These are phyloP conservation scores for Xylaria digitata DNA, from an alignment of 2,329 filamentous ascomycete species.

Conservation along the genomic window DNA sequence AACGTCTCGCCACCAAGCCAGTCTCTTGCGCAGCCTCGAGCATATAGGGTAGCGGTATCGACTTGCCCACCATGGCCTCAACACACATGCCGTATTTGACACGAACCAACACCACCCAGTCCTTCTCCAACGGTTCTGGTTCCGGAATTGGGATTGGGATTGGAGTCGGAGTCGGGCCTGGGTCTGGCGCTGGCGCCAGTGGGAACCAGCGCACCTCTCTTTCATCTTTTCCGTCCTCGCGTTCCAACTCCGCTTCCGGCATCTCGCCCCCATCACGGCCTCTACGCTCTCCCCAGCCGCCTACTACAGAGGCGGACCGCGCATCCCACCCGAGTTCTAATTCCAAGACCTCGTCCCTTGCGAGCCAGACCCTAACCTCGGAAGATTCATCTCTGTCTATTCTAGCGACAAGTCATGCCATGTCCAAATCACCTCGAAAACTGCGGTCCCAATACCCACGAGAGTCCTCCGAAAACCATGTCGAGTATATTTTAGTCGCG, in stretches of 20 bases:
- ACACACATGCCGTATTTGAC: constrained; percentile 56
- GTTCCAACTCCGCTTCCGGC: constrained; percentile 62
- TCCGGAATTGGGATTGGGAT: not conserved
- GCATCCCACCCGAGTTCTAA: constrained; percentile 69
- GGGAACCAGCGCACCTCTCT: constrained; percentile 66
- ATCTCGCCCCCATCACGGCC: constrained; percentile 66
- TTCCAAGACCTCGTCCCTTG: constrained; percentile 66
- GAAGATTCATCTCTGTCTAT: constrained; percentile 70
- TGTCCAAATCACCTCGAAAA: constrained; percentile 64
- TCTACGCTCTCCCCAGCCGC: constrained; percentile 66
- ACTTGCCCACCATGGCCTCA: constrained; percentile 36
- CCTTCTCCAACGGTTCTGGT: constrained; percentile 48
- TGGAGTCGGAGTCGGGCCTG: not conserved
- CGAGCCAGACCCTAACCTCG: constrained; percentile 63
- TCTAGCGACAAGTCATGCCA: constrained; percentile 62
- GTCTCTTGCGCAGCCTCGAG: no score
- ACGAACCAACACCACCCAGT: constrained; percentile 54
- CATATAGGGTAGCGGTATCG: not conserved
- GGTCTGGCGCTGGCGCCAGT: constrained; percentile 26
- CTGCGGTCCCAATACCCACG: constrained; percentile 80
- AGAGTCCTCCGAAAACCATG: constrained; percentile 86
- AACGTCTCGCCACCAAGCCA: no score
- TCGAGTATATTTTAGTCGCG: constrained; percentile 97
- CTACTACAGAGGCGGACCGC: constrained; percentile 63
- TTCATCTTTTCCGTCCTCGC: constrained; percentile 70